Percentiles rank a stretch among this genome's conserved stretches.
phyloP scores from a whole-genome alignment of 2,329 filamentous ascomycete species.

The Lachnellula cervina region DNA sequence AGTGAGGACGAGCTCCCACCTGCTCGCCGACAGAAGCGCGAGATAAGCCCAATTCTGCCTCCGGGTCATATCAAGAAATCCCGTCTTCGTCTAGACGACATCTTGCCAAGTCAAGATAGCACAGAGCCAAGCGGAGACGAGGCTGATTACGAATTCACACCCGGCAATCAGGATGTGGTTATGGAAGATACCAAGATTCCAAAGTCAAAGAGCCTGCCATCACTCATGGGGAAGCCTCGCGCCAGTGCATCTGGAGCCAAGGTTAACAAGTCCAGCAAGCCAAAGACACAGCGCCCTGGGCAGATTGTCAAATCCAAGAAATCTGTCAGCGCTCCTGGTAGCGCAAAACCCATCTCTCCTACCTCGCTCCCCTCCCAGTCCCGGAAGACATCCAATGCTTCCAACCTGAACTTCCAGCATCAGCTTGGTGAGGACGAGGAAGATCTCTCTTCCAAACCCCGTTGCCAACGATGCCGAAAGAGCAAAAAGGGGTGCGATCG shows the following conservation, averaged over 20 bases:
- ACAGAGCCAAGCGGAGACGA: conserved; percentile 59
- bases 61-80: conserved; percentile 40
- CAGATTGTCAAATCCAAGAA: conserved; percentile 47
- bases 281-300: conserved; percentile 32
- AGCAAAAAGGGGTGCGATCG: conserved; percentile 99
- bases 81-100: conserved; percentile 46
- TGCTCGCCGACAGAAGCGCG: conserved; percentile 52
- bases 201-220: conserved; percentile 38
- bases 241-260: conserved; percentile 37
- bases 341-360: conserved; percentile 52
- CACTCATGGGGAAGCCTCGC: conserved; percentile 37
- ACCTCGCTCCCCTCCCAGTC: conserved; percentile 64
- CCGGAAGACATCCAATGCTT: conserved; percentile 70
- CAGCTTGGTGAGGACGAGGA: conserved; percentile 69
- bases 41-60: conserved; percentile 48
- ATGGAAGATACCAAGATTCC: conserved; percentile 31
- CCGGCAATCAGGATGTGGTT: conserved; percentile 22
- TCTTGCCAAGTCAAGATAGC: conserved; percentile 51
- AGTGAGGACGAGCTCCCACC: conserved; percentile 59
- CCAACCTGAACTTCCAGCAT: conserved; percentile 58
- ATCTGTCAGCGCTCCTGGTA: conserved; percentile 33
- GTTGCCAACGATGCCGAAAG: conserved; percentile 97
- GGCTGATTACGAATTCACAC: conserved; percentile 43
- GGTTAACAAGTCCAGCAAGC: conserved; percentile 40
- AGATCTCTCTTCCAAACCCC: conserved; percentile 89